Evolutionary conservation across 257 asterid genomes (phyloP).

Genomic region (Fraxinus anomala): DNA sequence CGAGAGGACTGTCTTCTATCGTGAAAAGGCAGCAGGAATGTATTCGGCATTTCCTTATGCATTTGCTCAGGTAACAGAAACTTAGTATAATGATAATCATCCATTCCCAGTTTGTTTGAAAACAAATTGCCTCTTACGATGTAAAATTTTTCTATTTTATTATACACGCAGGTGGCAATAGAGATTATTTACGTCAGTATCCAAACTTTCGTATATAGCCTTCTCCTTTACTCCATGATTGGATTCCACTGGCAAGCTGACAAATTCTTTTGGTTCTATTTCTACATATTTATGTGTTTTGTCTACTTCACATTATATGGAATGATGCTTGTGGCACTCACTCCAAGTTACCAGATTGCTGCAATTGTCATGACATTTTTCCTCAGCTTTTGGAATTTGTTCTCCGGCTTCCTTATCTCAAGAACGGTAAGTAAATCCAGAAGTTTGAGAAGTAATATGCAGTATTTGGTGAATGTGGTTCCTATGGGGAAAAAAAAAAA

Average conservation of each 20-base stretch:
- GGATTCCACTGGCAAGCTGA: constrained; percentile 65
- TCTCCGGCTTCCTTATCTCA: constrained; percentile 75
- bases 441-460: background rate
- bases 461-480: background rate
- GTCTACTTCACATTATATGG: constrained; percentile 82
- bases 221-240: constrained; percentile 74
- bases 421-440: constrained; percentile 58
- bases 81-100: background rate
- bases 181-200: constrained; percentile 58
- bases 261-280: constrained; percentile 74
- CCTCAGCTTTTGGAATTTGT: constrained; percentile 87
- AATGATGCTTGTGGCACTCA: constrained; percentile 86
- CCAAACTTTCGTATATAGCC: constrained; percentile 69
- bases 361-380: constrained; percentile 82
- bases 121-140: background rate
- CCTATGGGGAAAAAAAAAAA: background rate
- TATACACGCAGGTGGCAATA: constrained; percentile 58
- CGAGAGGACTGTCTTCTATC: constrained; percentile 80
- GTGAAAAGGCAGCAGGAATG: constrained; percentile 88
- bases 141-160: background rate
- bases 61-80: constrained; percentile 51
- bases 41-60: constrained; percentile 82
- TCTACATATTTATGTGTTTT: constrained; percentile 72
- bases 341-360: constrained; percentile 75
- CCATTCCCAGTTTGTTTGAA: background rate